These are phyloP conservation scores for Termitomyces eurrhizus DNA, from an alignment of 768 basidiomycete genomes.

Conservation along the genomic window DNA sequence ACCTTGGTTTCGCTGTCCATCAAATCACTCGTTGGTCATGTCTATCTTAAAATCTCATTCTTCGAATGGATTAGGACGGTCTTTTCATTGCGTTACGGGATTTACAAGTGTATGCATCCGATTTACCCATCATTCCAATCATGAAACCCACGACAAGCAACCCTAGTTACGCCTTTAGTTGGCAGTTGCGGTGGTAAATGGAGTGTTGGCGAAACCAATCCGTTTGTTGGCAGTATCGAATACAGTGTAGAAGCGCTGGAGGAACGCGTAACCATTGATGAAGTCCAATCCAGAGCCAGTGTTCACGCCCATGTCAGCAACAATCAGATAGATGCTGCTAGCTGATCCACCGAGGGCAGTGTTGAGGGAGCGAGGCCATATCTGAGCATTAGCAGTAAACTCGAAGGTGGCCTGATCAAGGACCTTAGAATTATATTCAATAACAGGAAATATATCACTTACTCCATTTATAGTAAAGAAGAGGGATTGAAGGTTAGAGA, in stretches of 20 bases:
- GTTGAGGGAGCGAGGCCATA: slow-evolving; percentile 32
- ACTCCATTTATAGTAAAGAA: slow-evolving; percentile 52
- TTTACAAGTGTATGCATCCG: background rate
- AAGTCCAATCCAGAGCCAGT: slow-evolving; percentile 47
- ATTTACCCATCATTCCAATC: background rate
- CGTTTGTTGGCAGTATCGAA: slow-evolving; percentile 54
- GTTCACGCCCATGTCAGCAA: slow-evolving; percentile 30
- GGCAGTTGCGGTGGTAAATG: slow-evolving; percentile 42
- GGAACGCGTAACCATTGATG: slow-evolving; percentile 48
- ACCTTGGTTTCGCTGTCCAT: no score
- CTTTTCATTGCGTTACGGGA: no score
- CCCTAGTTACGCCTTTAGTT: slow-evolving; percentile 23
- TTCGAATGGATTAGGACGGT: no score
- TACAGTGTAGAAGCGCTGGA: slow-evolving; percentile 62
- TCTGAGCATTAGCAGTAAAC: slow-evolving; percentile 35
- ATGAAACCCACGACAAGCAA: background rate
- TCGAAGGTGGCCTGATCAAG: slow-evolving; percentile 27
- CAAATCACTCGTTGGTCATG: no score
- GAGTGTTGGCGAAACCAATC: slow-evolving; percentile 52
- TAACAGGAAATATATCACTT: slow-evolving; percentile 15
- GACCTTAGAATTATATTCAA: background rate
- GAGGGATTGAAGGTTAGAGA: slow-evolving; percentile 45
- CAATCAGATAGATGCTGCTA: slow-evolving; percentile 28
- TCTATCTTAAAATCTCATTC: no score
- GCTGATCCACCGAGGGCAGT: slow-evolving; percentile 26